phyloP scores from a whole-genome alignment of 2,329 filamentous ascomycete genomes.

The Trichoderma sp. region DNA sequence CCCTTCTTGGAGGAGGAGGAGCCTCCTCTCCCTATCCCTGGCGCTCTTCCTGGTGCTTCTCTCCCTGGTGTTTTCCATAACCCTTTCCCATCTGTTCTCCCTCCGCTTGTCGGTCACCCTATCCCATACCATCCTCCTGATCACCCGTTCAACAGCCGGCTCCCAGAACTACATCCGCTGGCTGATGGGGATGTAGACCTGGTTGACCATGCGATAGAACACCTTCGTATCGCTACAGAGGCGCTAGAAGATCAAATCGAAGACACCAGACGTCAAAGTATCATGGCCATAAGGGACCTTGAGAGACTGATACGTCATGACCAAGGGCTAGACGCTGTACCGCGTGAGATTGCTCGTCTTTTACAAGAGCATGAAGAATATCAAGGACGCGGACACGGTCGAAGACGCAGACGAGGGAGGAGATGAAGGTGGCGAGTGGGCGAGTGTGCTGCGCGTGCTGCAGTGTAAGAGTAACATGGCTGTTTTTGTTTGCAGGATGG shows the following conservation, averaged over 20 bases:
- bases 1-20: not conserved
- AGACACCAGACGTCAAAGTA: not conserved
- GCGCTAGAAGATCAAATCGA: not conserved
- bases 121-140: not conserved
- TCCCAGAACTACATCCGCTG: not conserved
- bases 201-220: not conserved
- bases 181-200: not conserved
- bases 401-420: not conserved
- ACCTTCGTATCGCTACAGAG: not conserved
- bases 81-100: not conserved
- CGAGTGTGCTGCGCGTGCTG: too few species aligned
- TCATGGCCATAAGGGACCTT: not conserved
- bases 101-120: not conserved
- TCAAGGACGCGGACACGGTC: not conserved
- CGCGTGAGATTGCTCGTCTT: not conserved
- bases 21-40: not conserved
- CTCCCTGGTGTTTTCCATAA: too few species aligned
- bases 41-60: not conserved
- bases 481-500: not conserved
- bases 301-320: not conserved
- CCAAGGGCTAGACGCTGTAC: not conserved
- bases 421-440: not conserved
- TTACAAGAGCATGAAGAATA: not conserved
- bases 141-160: not conserved
- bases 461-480: not conserved